Percentiles rank a stretch among this genome's conserved stretches.
These are phyloP conservation scores for Aureobasidium sp. DNA, from an alignment of 2,329 filamentous ascomycete genomes.

Conservation along the genomic window DNA sequence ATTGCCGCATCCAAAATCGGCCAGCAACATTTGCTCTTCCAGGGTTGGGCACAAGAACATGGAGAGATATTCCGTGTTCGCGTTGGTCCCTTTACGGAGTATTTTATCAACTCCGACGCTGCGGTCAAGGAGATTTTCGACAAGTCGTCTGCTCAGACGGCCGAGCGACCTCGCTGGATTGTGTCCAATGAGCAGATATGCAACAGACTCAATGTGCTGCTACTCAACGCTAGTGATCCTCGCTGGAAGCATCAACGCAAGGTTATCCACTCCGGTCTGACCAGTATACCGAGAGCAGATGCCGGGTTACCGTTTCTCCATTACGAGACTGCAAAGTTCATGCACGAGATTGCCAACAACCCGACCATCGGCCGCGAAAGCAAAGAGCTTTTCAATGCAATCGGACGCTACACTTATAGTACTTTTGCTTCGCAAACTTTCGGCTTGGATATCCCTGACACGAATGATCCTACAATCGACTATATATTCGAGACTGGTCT, in stretches of 20 bases:
- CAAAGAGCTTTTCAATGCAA: not conserved
- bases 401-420: conserved; percentile 12
- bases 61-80: conserved; percentile 12
- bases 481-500: conserved; percentile 12
- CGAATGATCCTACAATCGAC: conserved; percentile 4
- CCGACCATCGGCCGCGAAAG: conserved; percentile 1
- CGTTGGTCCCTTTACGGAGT: not conserved
- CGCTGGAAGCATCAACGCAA: conserved; percentile 14
- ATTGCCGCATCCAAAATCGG: conserved; percentile 1
- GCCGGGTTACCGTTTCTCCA: conserved; percentile 5
- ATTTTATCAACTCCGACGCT: conserved; percentile 4
- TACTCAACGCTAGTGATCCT: conserved; percentile 11
- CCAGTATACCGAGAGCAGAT: conserved; percentile 13
- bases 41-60: conserved; percentile 6
- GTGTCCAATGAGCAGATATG: conserved; percentile 15
- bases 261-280: conserved; percentile 11
- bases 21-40: conserved; percentile 1
- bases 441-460: conserved; percentile 9
- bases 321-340: conserved; percentile 13
- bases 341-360: conserved; percentile 8
- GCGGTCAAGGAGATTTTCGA: conserved; percentile 14
- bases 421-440: conserved; percentile 12
- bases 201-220: conserved; percentile 13
- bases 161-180: conserved; percentile 12
- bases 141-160: conserved; percentile 8